phyloP scores from a whole-genome alignment of 148 eudicot species.

The Beta vulgaris region DNA sequence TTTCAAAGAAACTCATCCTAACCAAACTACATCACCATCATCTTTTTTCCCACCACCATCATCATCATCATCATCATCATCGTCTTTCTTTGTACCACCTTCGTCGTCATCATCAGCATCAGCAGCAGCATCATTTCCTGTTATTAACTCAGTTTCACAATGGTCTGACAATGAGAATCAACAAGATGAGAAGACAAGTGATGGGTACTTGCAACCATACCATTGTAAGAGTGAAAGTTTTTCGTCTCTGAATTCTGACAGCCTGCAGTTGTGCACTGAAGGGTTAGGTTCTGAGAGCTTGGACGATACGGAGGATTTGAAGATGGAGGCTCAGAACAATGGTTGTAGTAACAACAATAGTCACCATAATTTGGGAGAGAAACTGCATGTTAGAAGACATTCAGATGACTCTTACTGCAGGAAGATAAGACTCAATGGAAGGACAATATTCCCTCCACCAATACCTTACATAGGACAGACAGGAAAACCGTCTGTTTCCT shows the following conservation, averaged over 20 bases:
- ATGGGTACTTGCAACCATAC: slow-evolving; percentile 21
- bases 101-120: slow-evolving; percentile 16
- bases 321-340: slow-evolving; percentile 3
- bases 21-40: slow-evolving; percentile 6
- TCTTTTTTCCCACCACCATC: slow-evolving; percentile 13
- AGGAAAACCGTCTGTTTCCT: slow-evolving; percentile 68
- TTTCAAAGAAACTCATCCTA: slow-evolving; percentile 37
- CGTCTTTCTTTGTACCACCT: slow-evolving; percentile 16
- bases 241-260: slow-evolving; percentile 56
- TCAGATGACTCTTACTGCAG: slow-evolving; percentile 24
- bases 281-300: slow-evolving; percentile 87
- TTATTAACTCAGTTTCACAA: not conserved
- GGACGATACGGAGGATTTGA: slow-evolving; percentile 56
- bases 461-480: slow-evolving; percentile 66
- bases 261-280: slow-evolving; percentile 79
- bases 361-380: slow-evolving; percentile 16
- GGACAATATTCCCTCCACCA: slow-evolving; percentile 63
- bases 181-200: slow-evolving; percentile 8
- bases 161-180: not conserved
- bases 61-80: slow-evolving; percentile 15
- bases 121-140: not conserved
- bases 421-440: slow-evolving; percentile 36
- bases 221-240: slow-evolving; percentile 51
- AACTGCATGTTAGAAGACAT: slow-evolving; percentile 17
- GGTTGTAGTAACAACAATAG: too few relatives aligned